A percentile compares a stretch with the other conserved stretches of the same genome.
These are phyloP conservation scores for Exophiala oligosperma DNA, from an alignment of 2,329 filamentous ascomycete genomes.

Conservation along the genomic window DNA sequence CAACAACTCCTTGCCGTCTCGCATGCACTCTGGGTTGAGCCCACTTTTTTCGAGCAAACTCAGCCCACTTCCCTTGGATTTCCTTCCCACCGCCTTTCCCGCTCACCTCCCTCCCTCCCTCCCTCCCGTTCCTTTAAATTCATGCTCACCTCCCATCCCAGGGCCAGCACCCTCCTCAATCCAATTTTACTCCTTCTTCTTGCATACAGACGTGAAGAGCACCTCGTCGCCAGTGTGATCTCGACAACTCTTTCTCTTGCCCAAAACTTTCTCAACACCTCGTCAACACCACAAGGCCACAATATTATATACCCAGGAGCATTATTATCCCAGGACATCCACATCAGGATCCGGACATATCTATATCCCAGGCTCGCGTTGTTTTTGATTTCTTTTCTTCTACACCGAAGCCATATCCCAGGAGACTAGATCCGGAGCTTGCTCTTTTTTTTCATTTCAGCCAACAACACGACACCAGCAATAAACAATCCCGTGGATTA, in stretches of 20 bases:
- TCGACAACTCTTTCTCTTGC: no score
- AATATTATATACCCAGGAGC: not conserved
- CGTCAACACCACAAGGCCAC: not conserved
- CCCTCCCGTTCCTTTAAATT: slow-evolving; percentile 29
- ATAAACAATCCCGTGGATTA: not conserved
- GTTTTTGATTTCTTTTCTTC: slow-evolving; percentile 2
- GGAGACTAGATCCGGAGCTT: not conserved
- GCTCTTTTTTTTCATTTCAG: not conserved
- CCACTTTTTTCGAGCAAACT: not conserved
- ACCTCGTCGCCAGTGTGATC: not conserved
- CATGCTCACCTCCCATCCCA: slow-evolving; percentile 24
- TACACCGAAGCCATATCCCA: not conserved
- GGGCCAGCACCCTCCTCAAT: no score
- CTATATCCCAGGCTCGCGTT: not conserved
- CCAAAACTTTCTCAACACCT: not conserved
- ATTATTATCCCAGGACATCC: not conserved
- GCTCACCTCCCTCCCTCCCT: slow-evolving; percentile 11
- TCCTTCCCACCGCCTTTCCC: slow-evolving; percentile 1
- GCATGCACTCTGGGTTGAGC: not conserved
- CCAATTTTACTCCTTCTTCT: slow-evolving; percentile 16
- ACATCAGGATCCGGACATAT: not conserved
- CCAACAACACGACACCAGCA: not conserved
- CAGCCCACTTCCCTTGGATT: not conserved
- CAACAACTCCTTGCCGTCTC: not conserved
- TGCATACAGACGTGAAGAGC: slow-evolving; percentile 1